phyloP scores from a whole-genome alignment of 2,329 filamentous ascomycete genomes.

The Cytospora piceae region DNA sequence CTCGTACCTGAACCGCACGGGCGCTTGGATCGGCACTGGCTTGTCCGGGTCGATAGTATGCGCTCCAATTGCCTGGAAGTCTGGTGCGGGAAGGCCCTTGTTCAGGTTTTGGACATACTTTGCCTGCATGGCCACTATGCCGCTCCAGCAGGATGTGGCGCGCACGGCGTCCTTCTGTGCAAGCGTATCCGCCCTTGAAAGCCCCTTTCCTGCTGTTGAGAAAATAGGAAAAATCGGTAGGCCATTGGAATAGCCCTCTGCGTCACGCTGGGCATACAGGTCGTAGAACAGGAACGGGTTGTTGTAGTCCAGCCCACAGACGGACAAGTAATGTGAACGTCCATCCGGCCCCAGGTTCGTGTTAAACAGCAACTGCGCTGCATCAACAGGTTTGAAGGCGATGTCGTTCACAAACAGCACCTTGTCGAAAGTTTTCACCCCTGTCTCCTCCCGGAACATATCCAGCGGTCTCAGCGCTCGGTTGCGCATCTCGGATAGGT shows the following conservation, averaged over 20 bases:
- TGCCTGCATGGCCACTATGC: constrained; percentile 71
- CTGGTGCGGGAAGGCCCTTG: constrained; percentile 37
- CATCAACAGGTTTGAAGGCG: constrained; percentile 53
- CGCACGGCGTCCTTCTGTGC: constrained; percentile 65
- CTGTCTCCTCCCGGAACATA: constrained; percentile 42
- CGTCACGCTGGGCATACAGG: constrained; percentile 71
- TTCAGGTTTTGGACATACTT: constrained; percentile 56
- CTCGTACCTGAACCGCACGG: constrained; percentile 61
- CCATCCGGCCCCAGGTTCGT: constrained; percentile 60
- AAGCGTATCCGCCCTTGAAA: constrained; percentile 66
- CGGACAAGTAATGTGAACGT: constrained; percentile 63
- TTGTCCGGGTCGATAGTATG: constrained; percentile 43
- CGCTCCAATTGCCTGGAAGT: constrained; percentile 40
- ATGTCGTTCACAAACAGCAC: constrained; percentile 73
- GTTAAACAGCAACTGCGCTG: constrained; percentile 62
- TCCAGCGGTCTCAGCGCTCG: constrained; percentile 68
- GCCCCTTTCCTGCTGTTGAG: constrained; percentile 53
- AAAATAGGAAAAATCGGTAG: constrained; percentile 73
- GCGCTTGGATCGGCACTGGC: constrained; percentile 41
- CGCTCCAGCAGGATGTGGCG: constrained; percentile 72
- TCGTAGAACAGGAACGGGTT: constrained; percentile 73
- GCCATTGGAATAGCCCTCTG: constrained; percentile 64
- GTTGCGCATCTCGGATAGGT: constrained; percentile 74
- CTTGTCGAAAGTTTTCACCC: constrained; percentile 54
- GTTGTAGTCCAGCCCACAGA: constrained; percentile 73